Conservation (phyloP, 208 protist genomes). For the Crithidia acanthocephali region DNA sequence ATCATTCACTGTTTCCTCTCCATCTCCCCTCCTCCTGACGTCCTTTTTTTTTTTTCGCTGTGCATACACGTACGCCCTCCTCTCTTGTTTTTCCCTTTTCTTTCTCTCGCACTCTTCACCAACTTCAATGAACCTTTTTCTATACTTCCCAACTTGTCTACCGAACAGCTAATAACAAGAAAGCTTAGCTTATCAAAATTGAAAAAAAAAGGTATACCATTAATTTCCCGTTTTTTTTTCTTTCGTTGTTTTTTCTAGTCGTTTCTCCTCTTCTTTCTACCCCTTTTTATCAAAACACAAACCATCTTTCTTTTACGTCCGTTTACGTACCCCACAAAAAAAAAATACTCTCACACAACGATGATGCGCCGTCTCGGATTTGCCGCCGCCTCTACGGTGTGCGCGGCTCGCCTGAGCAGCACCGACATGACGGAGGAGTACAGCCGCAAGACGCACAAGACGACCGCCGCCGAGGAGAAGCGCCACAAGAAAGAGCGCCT, state of each 20-base stretch:
- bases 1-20: no score
- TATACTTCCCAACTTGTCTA: not conserved
- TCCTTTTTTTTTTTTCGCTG: not conserved
- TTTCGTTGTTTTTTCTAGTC: conserved; percentile 3
- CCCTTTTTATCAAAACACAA: not conserved
- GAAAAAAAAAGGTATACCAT: conserved; percentile 10
- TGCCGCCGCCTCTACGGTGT: conserved; percentile 22
- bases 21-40: not conserved
- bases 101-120: not conserved
- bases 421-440: conserved; percentile 29
- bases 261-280: not conserved
- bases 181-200: conserved; percentile 1
- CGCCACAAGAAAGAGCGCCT: conserved; percentile 94
- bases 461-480: conserved; percentile 48
- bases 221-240: conserved; percentile 11
- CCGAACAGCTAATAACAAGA: conserved; percentile 10
- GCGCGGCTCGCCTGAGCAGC: conserved; percentile 19
- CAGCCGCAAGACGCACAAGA: conserved; percentile 41
- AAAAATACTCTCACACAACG: not conserved
- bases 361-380: conserved; percentile 49
- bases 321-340: not conserved
- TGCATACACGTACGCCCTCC: no score
- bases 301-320: not conserved
- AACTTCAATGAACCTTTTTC: conserved; percentile 1
- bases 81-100: not conserved